Evolutionary conservation across 805 yeast species (phyloP).

Genomic region (Yarrowia osloensis): DNA sequence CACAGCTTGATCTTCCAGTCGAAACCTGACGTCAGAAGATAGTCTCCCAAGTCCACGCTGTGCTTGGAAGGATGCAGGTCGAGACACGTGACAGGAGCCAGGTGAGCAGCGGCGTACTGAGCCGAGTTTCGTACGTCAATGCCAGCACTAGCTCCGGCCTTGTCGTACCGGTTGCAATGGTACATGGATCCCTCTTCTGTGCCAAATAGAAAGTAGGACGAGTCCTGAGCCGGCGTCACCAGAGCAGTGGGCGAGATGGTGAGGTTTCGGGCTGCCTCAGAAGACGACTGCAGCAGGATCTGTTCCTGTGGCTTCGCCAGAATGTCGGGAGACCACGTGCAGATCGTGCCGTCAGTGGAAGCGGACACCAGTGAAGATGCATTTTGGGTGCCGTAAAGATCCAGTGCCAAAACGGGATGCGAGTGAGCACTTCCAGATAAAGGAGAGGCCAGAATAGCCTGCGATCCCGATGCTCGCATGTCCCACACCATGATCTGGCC

Average conservation of each 20-base stretch:
- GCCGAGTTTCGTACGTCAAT: conserved; percentile 37
- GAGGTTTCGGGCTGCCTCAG: conserved; percentile 35
- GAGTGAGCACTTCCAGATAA: conserved; percentile 41
- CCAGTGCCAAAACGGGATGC: conserved; percentile 42
- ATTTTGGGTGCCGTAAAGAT: conserved; percentile 39
- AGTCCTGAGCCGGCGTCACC: conserved; percentile 39
- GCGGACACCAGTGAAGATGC: conserved; percentile 42
- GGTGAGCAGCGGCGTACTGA: conserved; percentile 38
- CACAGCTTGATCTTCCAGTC: conserved; percentile 47
- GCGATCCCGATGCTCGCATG: conserved; percentile 37
- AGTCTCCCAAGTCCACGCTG: conserved; percentile 37
- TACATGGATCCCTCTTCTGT: conserved; percentile 45
- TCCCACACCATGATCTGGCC: conserved; percentile 60
- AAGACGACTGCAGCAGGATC: conserved; percentile 37
- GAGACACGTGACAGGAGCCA: conserved; percentile 43
- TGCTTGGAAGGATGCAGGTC: conserved; percentile 39
- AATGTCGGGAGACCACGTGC: conserved; percentile 46
- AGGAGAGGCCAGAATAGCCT: conserved; percentile 43
- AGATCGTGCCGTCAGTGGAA: conserved; percentile 45
- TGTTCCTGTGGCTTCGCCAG: conserved; percentile 44
- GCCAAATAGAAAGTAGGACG: conserved; percentile 43
- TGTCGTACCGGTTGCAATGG: conserved; percentile 41
- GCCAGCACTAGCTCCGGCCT: conserved; percentile 41
- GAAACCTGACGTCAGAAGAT: conserved; percentile 40
- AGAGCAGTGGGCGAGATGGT: conserved; percentile 42